A percentile compares a stretch with the other conserved stretches of the same genome.
Evolutionary conservation across 805 yeast species (phyloP).

Genomic region (Tetrapisispora phaffii): DNA sequence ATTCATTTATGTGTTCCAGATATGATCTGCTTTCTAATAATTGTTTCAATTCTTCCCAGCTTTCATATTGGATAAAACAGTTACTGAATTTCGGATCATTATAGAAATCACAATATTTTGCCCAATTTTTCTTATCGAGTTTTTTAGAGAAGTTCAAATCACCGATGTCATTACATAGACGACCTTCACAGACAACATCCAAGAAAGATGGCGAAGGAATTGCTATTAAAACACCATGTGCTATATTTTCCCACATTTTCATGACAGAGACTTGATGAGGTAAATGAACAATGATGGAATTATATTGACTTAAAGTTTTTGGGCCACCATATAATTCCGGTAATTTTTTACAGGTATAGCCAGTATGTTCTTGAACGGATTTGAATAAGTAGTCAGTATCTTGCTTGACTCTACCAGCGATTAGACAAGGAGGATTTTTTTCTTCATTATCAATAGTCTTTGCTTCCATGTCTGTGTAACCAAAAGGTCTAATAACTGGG

Average conservation of each 20-base stretch:
- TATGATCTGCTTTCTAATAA: constrained; percentile 4
- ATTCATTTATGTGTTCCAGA: constrained; percentile 4
- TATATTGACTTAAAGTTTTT: constrained; percentile 6
- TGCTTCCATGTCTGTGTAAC: constrained; percentile 3
- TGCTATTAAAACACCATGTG: constrained; percentile 5
- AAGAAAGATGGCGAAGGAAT: constrained; percentile 8
- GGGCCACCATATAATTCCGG: constrained; percentile 7
- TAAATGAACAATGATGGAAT: constrained; percentile 7
- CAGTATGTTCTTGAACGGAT: not conserved
- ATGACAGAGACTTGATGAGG: constrained; percentile 10
- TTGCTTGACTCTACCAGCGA: constrained; percentile 6
- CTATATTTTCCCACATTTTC: constrained; percentile 11
- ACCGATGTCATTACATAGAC: constrained; percentile 1
- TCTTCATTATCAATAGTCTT: constrained; percentile 1
- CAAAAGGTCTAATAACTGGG: constrained; percentile 9
- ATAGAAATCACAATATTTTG: constrained; percentile 6
- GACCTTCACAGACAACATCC: constrained; percentile 4
- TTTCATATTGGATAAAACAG: constrained; percentile 7
- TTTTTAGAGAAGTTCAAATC: not conserved
- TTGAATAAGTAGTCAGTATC: too few species aligned
- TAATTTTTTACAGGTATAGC: constrained; percentile 3
- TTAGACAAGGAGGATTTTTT: constrained; percentile 4
- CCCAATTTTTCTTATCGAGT: constrained; percentile 5
- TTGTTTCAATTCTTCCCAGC: constrained; percentile 7
- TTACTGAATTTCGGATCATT: constrained; percentile 5